These are phyloP conservation scores for Chlorella sorokiniana DNA, from an alignment of 139 green algal genomes.

Conservation along the genomic window DNA sequence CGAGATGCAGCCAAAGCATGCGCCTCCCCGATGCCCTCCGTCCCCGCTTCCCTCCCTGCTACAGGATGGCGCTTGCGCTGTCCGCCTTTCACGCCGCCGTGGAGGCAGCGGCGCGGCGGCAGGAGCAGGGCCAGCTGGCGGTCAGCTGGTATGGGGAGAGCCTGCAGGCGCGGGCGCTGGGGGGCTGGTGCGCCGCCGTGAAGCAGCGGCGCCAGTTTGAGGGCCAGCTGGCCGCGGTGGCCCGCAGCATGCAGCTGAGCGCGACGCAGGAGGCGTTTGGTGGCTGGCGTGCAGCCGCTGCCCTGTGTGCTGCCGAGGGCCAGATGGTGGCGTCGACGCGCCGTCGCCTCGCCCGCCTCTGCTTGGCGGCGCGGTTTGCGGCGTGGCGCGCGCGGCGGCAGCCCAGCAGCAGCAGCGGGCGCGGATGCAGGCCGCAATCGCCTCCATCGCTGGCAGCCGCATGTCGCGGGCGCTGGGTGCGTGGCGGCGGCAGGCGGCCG, in stretches of 20 bases:
- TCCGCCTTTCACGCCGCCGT: background rate
- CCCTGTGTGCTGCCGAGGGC: background rate
- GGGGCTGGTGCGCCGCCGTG: conserved; percentile 18
- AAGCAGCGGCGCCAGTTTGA: background rate
- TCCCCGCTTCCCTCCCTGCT: background rate
- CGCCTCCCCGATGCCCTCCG: too few species aligned
- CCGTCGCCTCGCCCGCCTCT: background rate
- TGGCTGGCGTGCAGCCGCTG: conserved; percentile 1
- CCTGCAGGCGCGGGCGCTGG: conserved; percentile 32
- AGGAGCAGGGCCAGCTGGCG: background rate
- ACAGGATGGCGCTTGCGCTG: conserved; percentile 4
- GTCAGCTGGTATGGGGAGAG: background rate
- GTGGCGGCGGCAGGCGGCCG: conserved; percentile 9
- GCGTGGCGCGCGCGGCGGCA: background rate
- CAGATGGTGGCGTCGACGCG: conserved; percentile 4
- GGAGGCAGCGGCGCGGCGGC: background rate
- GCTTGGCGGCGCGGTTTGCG: background rate
- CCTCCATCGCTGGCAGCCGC: conserved; percentile 35
- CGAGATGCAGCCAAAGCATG: background rate
- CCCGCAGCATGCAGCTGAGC: background rate
- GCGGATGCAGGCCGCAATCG: background rate
- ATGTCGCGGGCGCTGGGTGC: conserved; percentile 5
- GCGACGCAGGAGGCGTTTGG: background rate
- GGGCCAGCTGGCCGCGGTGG: conserved; percentile 2
- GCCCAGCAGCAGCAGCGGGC: background rate